phyloP scores from a whole-genome alignment of 306 rosid genomes.

The Ammopiptanthus mongolicus region DNA sequence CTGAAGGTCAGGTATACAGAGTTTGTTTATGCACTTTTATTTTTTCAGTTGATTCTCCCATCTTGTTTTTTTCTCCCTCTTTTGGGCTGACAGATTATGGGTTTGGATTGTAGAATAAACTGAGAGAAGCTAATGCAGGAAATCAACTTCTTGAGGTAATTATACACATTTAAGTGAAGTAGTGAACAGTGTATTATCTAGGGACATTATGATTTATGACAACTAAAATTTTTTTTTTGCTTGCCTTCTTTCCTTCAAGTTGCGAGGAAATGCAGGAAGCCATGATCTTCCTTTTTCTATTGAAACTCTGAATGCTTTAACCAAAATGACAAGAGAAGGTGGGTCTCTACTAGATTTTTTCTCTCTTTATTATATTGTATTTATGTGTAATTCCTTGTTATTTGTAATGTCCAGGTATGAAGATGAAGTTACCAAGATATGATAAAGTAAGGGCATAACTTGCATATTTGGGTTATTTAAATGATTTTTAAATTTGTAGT shows the following conservation, averaged over 20 bases:
- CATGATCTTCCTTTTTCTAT: slow-evolving; percentile 80
- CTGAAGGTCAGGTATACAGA: slow-evolving; percentile 68
- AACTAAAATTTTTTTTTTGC: neutral
- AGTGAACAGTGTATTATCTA: neutral
- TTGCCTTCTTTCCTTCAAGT: slow-evolving; percentile 33
- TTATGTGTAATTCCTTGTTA: slow-evolving; percentile 19
- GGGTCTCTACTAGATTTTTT: slow-evolving; percentile 16
- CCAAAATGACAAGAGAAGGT: slow-evolving; percentile 76
- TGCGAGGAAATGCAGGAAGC: slow-evolving; percentile 92
- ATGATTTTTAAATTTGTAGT: slow-evolving; percentile 3
- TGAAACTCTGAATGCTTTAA: slow-evolving; percentile 58
- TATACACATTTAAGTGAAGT: neutral
- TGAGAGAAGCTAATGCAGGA: slow-evolving; percentile 70
- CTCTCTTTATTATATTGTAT: neutral
- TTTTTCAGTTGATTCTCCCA: neutral
- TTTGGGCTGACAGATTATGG: slow-evolving; percentile 24
- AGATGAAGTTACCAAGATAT: slow-evolving; percentile 86
- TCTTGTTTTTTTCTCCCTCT: slow-evolving; percentile 4
- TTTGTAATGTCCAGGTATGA: slow-evolving; percentile 56
- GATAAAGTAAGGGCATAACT: slow-evolving; percentile 61
- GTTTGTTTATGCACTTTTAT: slow-evolving; percentile 5
- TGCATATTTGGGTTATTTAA: neutral
- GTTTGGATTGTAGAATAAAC: slow-evolving; percentile 52
- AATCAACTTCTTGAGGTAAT: slow-evolving; percentile 89
- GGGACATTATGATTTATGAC: neutral